Percentiles rank a stretch among this genome's conserved stretches.
These are phyloP conservation scores for Bacterosira constricta DNA, from an alignment of 108 stramenopile genomes.

Conservation along the genomic window DNA sequence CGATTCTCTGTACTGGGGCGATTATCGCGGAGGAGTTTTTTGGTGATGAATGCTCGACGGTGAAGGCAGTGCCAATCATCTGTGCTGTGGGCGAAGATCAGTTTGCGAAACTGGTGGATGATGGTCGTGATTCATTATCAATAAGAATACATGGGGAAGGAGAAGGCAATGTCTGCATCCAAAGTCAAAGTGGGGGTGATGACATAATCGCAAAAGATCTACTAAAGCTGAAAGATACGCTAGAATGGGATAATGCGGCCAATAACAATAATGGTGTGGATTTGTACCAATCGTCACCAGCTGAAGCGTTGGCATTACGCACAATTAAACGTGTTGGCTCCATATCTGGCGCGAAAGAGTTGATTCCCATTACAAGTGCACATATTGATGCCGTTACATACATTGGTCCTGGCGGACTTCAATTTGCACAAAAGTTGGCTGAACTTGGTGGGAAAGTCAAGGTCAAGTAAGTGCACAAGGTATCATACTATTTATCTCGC, in stretches of 20 bases:
- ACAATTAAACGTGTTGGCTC: conserved; percentile 62
- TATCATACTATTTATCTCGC: no score
- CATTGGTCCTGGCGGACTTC: conserved; percentile 75
- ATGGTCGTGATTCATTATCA: neutral
- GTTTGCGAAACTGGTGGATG: conserved; percentile 17
- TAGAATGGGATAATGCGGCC: neutral
- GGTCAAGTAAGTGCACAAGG: neutral
- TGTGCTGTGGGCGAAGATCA: conserved; percentile 23
- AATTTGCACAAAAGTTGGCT: conserved; percentile 65
- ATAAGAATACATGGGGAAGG: neutral
- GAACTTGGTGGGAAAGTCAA: conserved; percentile 52
- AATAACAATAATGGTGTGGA: neutral
- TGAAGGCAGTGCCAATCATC: conserved; percentile 17
- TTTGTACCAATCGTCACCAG: no score
- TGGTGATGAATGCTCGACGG: conserved; percentile 12
- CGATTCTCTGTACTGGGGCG: conserved; percentile 71
- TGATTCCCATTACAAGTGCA: conserved; percentile 53
- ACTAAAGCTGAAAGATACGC: conserved; percentile 5
- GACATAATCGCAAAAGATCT: conserved; percentile 17
- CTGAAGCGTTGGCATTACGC: conserved; percentile 54
- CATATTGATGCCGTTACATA: conserved; percentile 89
- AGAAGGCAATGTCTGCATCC: conserved; percentile 2
- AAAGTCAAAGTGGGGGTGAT: neutral
- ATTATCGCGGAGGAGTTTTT: conserved; percentile 75
- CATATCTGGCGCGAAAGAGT: conserved; percentile 30